Evolutionary conservation across 768 basidiomycete species (phyloP).

Genomic region (Brasilioporus rufonigricans): DNA sequence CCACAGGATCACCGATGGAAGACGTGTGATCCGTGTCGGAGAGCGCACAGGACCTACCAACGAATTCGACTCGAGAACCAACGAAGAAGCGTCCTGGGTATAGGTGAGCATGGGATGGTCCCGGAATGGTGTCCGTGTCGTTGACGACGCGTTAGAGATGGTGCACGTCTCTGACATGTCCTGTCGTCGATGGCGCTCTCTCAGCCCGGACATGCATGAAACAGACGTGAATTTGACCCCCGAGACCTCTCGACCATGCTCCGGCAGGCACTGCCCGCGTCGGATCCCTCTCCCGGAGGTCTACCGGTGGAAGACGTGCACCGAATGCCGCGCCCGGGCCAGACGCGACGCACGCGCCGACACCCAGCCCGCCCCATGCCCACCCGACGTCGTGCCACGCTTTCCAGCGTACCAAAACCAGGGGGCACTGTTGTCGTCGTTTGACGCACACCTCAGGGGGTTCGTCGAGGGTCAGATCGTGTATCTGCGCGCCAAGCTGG

Average conservation of each 20-base stretch:
- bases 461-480: conserved; percentile 26
- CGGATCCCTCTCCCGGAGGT: conserved; percentile 35
- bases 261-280: conserved; percentile 31
- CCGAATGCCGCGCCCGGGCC: conserved; percentile 37
- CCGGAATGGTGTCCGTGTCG: too few species aligned
- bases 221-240: neutral
- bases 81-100: too few species aligned
- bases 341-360: conserved; percentile 8
- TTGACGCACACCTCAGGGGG: conserved; percentile 13
- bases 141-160: too few species aligned
- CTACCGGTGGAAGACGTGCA: conserved; percentile 40
- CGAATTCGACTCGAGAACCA: too few species aligned
- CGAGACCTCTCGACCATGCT: conserved; percentile 40
- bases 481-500: conserved; percentile 21
- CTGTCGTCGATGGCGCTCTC: too few species aligned
- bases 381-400: conserved; percentile 7
- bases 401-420: conserved; percentile 23
- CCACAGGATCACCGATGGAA: conserved; percentile 39
- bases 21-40: conserved; percentile 33
- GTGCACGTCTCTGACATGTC: too few species aligned
- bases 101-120: too few species aligned
- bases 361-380: neutral
- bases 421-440: conserved; percentile 10
- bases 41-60: too few species aligned
- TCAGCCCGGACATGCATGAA: too few species aligned